Conservation (phyloP, 1,284 basidiomycete genomes). For the Sporisorium exsertum region DNA sequence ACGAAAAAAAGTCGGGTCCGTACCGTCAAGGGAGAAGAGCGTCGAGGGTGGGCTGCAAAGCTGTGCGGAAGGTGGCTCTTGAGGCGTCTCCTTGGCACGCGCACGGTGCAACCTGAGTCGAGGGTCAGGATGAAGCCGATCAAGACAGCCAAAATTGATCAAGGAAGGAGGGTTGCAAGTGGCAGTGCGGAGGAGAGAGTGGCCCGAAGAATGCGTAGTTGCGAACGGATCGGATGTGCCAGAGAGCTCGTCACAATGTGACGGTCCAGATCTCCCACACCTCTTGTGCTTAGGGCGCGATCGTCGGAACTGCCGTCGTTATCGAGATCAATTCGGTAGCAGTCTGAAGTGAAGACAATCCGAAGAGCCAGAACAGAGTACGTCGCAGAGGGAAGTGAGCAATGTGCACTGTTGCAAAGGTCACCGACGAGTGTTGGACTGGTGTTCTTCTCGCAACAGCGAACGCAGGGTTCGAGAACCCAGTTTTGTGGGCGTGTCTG, state of each 20-base stretch:
- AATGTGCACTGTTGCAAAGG: no score
- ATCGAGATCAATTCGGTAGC: not conserved
- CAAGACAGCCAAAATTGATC: no score
- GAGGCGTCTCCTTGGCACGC: not conserved
- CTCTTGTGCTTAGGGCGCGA: no score
- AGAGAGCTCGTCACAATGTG: not conserved
- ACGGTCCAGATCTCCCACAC: not conserved
- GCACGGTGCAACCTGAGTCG: not conserved
- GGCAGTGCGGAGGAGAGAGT: no score
- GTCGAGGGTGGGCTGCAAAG: not conserved
- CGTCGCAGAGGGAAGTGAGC: not conserved
- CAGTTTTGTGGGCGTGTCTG: no score
- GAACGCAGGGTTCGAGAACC: slow-evolving; percentile 1
- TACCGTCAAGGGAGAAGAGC: no score
- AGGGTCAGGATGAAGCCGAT: no score
- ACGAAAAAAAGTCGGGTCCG: no score
- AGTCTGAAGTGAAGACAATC: not conserved
- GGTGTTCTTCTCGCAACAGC: not conserved
- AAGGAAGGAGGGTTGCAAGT: no score
- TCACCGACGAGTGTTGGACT: not conserved
- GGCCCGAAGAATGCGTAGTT: no score
- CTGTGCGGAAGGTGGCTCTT: not conserved
- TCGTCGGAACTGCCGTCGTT: not conserved
- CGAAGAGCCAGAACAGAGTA: not conserved
- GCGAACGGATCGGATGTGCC: no score